Evolutionary conservation across 129 eudicot species (phyloP), one percentile per base, ranked within the genome.

Genomic region (Arctium minus): DNA sequence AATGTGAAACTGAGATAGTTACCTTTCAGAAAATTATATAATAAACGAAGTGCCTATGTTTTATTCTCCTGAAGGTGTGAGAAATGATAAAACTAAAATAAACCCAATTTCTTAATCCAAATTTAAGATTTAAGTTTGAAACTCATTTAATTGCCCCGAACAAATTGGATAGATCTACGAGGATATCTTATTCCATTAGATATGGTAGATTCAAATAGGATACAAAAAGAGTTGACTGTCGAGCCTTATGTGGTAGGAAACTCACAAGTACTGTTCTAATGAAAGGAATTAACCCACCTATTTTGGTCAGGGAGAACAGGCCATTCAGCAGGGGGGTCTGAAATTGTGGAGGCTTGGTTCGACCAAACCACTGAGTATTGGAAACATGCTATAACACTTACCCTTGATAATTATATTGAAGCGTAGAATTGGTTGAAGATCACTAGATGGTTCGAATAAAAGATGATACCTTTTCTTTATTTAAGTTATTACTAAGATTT

Each of bases 381-480:
- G 38, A 79, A 79, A 79, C 60, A 79, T 0, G 39, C 64, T 79
- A 79, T 79, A 65, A 29, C 50, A 17, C 8, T 79, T 15, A 77
- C 67, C 37, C 22, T 3, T 17, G 56, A 5, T 78, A 78, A 64
- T 78, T 37, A 78, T 78, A 65, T 36, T 78, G 82, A 78, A 78
- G 64, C 6, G 42, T 30, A 64, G 36, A 78, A 78, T 78, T 78
- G 82, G 38, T 67, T 78, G 73, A 62, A 78, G 74, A 78, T 38
- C 39, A 65, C 38, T 31, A 78, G 65, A 65, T 40, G 35, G 65
- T 79, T 79, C 62, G 74, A 77, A 73, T 70, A 70, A 70, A 70
- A 68, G 72, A 68, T 37, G 2, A 4, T 65, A 17, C 71, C 11
- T 65, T 65, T 65, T 65, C 71, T 3, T 65, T 65, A 65, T 65